phyloP scores from a whole-genome alignment of 192 early-diverging fungal species.

The Dimargaris cristalligena region DNA sequence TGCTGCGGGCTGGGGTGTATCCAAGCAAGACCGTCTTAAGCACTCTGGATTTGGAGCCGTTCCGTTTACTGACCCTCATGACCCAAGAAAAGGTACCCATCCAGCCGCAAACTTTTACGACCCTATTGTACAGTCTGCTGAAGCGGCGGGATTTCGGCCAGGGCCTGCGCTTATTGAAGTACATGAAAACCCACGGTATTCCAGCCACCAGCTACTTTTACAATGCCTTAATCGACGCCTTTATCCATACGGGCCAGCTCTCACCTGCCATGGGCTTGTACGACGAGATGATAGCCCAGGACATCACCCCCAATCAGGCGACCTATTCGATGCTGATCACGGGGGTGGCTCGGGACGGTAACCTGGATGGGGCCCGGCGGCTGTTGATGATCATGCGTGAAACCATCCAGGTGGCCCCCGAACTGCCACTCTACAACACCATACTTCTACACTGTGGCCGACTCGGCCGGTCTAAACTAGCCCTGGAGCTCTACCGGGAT shows the following conservation, averaged over 20 bases:
- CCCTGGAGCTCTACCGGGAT: background rate
- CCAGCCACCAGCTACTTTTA: slow-evolving; percentile 6
- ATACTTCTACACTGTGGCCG: slow-evolving; percentile 5
- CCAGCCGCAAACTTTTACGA: background rate
- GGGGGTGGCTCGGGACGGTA: slow-evolving; percentile 4
- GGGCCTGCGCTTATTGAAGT: background rate
- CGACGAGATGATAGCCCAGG: slow-evolving; percentile 8
- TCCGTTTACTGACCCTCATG: background rate
- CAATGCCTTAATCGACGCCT: slow-evolving; percentile 9
- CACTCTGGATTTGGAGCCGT: background rate
- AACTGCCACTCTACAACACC: slow-evolving; percentile 4
- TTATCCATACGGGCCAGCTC: slow-evolving; percentile 5
- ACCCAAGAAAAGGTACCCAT: background rate
- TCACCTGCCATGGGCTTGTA: background rate
- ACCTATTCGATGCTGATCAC: background rate
- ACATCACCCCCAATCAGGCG: background rate
- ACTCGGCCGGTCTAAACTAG: background rate
- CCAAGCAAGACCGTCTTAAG: background rate
- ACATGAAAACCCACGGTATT: background rate
- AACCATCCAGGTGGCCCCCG: background rate
- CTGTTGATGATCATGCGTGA: slow-evolving; percentile 3
- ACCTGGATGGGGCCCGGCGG: background rate
- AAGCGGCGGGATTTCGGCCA: slow-evolving; percentile 4
- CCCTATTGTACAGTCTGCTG: background rate
- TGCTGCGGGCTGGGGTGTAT: slow-evolving; percentile 9